phyloP scores from a whole-genome alignment of 257 asterid species.

The Ilex asprella region DNA sequence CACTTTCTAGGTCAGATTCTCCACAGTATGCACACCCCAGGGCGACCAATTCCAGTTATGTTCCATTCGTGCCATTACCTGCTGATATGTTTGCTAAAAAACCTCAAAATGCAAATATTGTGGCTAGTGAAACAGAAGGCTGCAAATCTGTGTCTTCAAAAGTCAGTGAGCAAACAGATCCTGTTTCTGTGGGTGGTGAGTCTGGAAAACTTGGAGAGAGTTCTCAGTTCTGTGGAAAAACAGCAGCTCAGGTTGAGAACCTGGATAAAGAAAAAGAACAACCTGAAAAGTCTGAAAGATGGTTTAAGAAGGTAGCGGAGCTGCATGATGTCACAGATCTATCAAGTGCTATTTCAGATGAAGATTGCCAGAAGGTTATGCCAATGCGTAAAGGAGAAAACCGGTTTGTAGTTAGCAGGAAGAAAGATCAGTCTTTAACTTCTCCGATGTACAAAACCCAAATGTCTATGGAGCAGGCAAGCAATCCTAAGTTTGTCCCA shows the following conservation, averaged over 20 bases:
- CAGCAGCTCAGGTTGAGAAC: constrained; percentile 17
- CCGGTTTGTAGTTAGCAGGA: constrained; percentile 60
- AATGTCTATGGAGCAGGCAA: constrained; percentile 60
- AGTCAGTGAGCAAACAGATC: constrained; percentile 16
- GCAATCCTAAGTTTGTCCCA: constrained; percentile 54
- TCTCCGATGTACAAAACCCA: constrained; percentile 73
- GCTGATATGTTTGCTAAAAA: constrained; percentile 28
- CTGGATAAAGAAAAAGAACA: constrained; percentile 33
- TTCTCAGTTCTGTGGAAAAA: constrained; percentile 18
- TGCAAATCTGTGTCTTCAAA: constrained; percentile 12
- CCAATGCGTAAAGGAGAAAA: constrained; percentile 85
- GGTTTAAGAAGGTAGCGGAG: constrained; percentile 70
- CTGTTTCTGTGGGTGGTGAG: constrained; percentile 15
- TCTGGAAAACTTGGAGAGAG: constrained; percentile 18
- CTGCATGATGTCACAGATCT: constrained; percentile 64
- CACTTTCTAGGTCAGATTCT: constrained; percentile 16
- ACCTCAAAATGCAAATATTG: constrained; percentile 16
- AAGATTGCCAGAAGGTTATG: constrained; percentile 76
- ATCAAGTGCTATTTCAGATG: constrained; percentile 58
- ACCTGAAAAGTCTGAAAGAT: constrained; percentile 49
- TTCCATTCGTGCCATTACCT: constrained; percentile 34
- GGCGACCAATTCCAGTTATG: constrained; percentile 21
- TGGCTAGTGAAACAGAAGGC: constrained; percentile 9
- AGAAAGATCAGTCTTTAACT: constrained; percentile 67
- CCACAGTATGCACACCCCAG: constrained; percentile 13